A percentile compares a stretch with the other conserved stretches of the same genome.
Evolutionary conservation across 1,284 basidiomycete genomes (phyloP).

Genomic region (Puccinia polysora): DNA sequence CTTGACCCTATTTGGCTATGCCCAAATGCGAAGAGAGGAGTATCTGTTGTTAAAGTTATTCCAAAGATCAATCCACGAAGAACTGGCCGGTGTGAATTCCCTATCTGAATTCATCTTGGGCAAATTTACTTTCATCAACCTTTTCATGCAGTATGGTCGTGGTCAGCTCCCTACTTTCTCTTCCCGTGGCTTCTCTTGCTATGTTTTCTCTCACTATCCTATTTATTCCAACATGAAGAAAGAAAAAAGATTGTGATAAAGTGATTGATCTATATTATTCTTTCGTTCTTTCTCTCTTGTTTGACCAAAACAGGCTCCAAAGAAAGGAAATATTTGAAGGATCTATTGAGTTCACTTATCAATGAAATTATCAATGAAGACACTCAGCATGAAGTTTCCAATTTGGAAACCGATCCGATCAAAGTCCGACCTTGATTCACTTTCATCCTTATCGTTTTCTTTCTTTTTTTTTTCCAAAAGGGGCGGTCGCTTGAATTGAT

Average conservation of each 20-base stretch:
- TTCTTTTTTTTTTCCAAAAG: not conserved
- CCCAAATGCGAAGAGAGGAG: conserved; percentile 88
- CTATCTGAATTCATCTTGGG: conserved; percentile 63
- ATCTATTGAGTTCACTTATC: conserved; percentile 71
- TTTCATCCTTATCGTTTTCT: conserved; percentile 4
- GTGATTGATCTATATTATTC: not conserved
- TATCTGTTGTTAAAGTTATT: conserved; percentile 88
- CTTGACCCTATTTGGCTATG: conserved; percentile 88
- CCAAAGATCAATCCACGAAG: conserved; percentile 78
- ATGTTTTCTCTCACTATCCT: not conserved
- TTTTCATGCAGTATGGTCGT: conserved; percentile 83
- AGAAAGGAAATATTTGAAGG: conserved; percentile 75
- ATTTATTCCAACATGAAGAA: not conserved
- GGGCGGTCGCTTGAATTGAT: not conserved
- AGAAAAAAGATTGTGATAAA: not conserved
- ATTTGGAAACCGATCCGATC: conserved; percentile 72
- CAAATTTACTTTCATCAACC: conserved; percentile 74
- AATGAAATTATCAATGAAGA: conserved; percentile 65
- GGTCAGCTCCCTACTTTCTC: conserved; percentile 45
- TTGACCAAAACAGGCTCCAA: conserved; percentile 62
- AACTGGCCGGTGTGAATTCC: conserved; percentile 62
- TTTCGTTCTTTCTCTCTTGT: not conserved
- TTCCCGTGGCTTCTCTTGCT: not conserved
- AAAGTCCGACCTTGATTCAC: conserved; percentile 58
- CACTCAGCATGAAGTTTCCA: conserved; percentile 67